Conservation (phyloP, 441 rosid species). For the Erodium moschatum region DNA sequence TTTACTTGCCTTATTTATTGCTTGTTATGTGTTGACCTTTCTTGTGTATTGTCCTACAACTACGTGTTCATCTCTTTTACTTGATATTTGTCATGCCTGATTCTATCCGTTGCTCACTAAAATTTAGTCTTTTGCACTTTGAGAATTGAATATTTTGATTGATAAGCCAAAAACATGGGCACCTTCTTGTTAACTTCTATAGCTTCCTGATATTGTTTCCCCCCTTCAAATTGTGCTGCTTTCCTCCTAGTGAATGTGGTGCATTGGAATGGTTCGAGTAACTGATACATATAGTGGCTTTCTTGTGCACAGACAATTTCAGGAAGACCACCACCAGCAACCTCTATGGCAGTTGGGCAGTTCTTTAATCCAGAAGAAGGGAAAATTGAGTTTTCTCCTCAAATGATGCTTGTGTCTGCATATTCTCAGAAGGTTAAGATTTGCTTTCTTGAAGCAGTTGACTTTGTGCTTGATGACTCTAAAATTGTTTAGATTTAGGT, state of each 20-base stretch:
- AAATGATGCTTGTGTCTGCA: constrained; percentile 52
- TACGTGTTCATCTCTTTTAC: background rate
- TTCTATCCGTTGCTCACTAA: background rate
- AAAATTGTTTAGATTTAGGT: constrained; percentile 15
- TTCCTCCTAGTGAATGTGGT: constrained; percentile 18
- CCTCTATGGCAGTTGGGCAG: constrained; percentile 98
- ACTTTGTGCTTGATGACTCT: constrained; percentile 14
- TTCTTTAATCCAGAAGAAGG: constrained; percentile 86
- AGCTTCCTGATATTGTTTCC: background rate
- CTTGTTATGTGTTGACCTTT: constrained; percentile 7
- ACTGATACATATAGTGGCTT: constrained; percentile 27
- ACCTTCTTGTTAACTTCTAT: constrained; percentile 5
- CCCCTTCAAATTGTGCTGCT: constrained; percentile 6
- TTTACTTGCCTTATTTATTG: constrained; percentile 8
- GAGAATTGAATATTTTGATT: constrained; percentile 8
- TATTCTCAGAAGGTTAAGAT: constrained; percentile 61
- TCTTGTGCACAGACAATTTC: constrained; percentile 59
- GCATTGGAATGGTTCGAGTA: constrained; percentile 18
- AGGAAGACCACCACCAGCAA: constrained; percentile 94
- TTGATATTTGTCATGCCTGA: background rate
- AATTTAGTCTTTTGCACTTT: background rate
- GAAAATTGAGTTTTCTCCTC: constrained; percentile 50
- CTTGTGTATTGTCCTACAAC: background rate
- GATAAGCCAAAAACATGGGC: background rate
- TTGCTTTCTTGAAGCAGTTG: constrained; percentile 14